These are phyloP conservation scores for Fusarium staphyleae DNA, from an alignment of 2,329 filamentous ascomycete genomes.

Conservation along the genomic window DNA sequence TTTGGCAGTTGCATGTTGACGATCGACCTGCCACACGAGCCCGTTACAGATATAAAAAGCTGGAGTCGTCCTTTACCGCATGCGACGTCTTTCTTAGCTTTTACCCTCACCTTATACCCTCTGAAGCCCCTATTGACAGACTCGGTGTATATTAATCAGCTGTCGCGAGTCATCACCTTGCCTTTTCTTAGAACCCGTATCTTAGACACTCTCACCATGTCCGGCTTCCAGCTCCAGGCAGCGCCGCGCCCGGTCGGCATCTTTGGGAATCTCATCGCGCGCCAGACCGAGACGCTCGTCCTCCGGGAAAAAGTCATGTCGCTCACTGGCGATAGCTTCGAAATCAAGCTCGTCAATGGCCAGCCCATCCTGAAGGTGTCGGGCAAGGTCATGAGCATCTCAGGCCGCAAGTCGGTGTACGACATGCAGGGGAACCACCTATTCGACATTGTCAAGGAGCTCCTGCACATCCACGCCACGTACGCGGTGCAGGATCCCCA, in stretches of 20 bases:
- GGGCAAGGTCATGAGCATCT: constrained; percentile 61
- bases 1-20: too few relatives aligned
- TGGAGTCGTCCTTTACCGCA: too few relatives aligned
- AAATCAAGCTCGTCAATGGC: constrained; percentile 63
- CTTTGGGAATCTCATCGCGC: constrained; percentile 50
- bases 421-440: constrained; percentile 62
- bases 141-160: too few relatives aligned
- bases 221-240: constrained; percentile 39
- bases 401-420: constrained; percentile 61
- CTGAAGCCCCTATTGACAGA: too few relatives aligned
- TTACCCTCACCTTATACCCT: too few relatives aligned
- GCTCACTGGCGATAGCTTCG: constrained; percentile 69
- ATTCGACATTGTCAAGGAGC: constrained; percentile 65
- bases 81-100: too few relatives aligned
- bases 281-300: constrained; percentile 56
- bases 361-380: constrained; percentile 62
- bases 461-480: constrained; percentile 57
- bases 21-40: too few relatives aligned
- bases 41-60: too few relatives aligned
- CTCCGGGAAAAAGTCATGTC: constrained; percentile 69
- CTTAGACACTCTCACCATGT: neutral
- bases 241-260: constrained; percentile 48
- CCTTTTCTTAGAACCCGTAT: too few relatives aligned
- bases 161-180: too few relatives aligned
- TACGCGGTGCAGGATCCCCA: constrained; percentile 57